Evolutionary conservation across 202 grass and related monocot species (phyloP).

Genomic region (Schoenoplectus triqueter): DNA sequence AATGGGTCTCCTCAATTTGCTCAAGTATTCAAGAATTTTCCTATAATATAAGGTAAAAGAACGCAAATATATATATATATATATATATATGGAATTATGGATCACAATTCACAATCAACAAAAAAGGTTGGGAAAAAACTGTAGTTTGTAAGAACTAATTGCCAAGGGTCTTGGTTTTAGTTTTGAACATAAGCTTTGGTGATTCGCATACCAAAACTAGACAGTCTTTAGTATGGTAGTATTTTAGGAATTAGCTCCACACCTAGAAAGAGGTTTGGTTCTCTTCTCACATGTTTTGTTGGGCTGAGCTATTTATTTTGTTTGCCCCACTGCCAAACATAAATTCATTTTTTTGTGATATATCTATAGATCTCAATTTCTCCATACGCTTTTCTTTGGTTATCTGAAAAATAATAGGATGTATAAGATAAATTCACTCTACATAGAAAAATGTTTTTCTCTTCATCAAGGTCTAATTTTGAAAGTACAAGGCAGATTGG

Average conservation of each 20-base stretch:
- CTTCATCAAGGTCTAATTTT: neutral
- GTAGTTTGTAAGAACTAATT: neutral
- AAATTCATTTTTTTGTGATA: slow-evolving; percentile 19
- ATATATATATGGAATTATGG: too few species aligned
- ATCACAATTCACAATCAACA: neutral
- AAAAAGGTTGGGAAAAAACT: neutral
- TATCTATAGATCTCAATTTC: neutral
- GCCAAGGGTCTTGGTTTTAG: neutral
- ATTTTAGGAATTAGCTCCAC: slow-evolving; percentile 34
- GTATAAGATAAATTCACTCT: too few species aligned
- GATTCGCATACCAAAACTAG: slow-evolving; percentile 29
- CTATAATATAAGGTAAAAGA: neutral
- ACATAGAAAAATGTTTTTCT: too few species aligned
- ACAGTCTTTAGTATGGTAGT: slow-evolving; percentile 1
- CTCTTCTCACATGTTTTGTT: slow-evolving; percentile 42
- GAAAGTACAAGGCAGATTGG: neutral
- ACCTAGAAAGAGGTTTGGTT: slow-evolving; percentile 23
- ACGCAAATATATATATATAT: neutral
- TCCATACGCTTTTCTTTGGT: neutral
- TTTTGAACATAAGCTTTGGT: neutral
- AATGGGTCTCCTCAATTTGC: neutral
- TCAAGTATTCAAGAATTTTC: neutral
- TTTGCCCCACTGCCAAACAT: slow-evolving; percentile 8
- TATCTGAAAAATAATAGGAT: too few species aligned
- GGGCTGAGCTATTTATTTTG: slow-evolving; percentile 26